Base-by-base conservation (phyloP, 495 filamentous ascomycete genomes). In the Tuber magnatum region DNA sequence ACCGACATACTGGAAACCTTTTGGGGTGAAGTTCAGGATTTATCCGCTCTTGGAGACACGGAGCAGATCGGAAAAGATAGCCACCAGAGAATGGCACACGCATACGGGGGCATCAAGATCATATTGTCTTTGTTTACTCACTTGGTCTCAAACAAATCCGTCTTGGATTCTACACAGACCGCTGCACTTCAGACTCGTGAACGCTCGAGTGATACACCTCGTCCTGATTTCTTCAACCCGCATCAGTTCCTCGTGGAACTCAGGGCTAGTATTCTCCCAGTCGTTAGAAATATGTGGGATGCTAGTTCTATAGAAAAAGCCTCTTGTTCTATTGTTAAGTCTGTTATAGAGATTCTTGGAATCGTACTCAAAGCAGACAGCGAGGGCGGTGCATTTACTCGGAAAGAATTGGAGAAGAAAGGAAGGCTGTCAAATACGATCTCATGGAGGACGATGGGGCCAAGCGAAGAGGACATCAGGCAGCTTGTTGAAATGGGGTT, bases 181-280 rank as follows among this genome's bases (percentile, higher is more conserved):
- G 84, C 87, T 69, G 87, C 89, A 51, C 87, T 97, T 46, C 83
- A 83, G 71, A 86, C 88, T 35, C 80, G 88, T 43, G 86, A 89
- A 38, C 85, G 88, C 71, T 69, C 76, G 7, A 77, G 78, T n/a
- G 87, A 88, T 48, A 86, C 86, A 40, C 86, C 87, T 43, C 88
- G 87, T 42, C 83, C 88, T 12, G 92, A 97, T 80, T 88, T 88
- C 77, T 93, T 92, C 80, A 87, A 89, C 24, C 85, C 90, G 10
- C 86, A 87, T 10, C 95, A 98, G 81, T 92, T 98, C 74, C 82
- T 97, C 18, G 91, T 99, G 44, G 95, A 98, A 82, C 84, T 98
- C 68, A 89, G 94, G 69, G 89, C 92, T 86, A 88, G 90, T 42
- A 89, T 97, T 68, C 82, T 97, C n/a, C 92, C 93, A 2, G 89